Base-by-base conservation (phyloP, 2,329 filamentous ascomycete species). In the Trichoderma citrinoviride region DNA sequence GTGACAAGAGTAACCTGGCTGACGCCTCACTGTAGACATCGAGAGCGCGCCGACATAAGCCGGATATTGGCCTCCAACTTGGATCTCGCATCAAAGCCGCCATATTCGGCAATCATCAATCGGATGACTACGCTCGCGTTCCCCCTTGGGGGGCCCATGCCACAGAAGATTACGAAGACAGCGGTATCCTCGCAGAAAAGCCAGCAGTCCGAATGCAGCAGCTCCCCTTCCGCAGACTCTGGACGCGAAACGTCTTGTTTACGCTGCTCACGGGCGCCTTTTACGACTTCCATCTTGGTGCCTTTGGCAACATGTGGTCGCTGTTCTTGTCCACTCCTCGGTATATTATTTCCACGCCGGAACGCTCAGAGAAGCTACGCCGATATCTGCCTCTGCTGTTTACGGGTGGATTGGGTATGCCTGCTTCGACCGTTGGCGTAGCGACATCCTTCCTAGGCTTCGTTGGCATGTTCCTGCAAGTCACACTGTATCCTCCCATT, bases 251-350 rank as follows among this genome's bases (percentile, higher is more conserved):
- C 63, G 79, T 83, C 65, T 54, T 62, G 12, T 78, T 81, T 62
- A 84, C 81, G 0, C 78, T 92, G 3, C 72, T 90, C 54, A 84
- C 83, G 27, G 87, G 89, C 68, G 87, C 87, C 37, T 84, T 92
- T 55, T 87, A 91, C 70, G 87, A 90, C 68, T 87, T 92, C 71
- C 89, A 92, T 76, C 85, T 81, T 68, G 87, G 85, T 67, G 85
- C 88, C 21, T 91, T 91, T 76, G 86, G 87, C 66, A 85, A 88
- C 63, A 81, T 91, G 62, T 90, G 87, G 78, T 87, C 88, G 14
- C 81, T 90, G 15, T 90, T 90, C 76, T 79, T 91, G 37, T 89
- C 89, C 0, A 87, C 87, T 1, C 86, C 87, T 0, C 85, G 87
- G n/a, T 74, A 74, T 61, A 40, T 68, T 3, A 8, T 21, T 23